These are phyloP conservation scores for Echria macrotheca DNA, from an alignment of 495 filamentous ascomycete species.

Conservation along the genomic window DNA sequence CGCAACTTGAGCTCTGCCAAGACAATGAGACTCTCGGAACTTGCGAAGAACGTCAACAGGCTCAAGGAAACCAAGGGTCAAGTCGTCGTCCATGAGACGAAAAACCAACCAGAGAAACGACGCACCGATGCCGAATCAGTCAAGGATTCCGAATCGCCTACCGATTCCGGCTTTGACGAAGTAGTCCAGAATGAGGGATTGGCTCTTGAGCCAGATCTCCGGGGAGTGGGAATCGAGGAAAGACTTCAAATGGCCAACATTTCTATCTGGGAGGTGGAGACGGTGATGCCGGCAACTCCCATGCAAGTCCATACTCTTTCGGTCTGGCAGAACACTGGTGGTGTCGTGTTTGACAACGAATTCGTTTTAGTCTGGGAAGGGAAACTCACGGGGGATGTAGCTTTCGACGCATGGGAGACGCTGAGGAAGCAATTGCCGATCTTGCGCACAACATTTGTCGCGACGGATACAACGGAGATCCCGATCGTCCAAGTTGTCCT, in stretches of 20 bases:
- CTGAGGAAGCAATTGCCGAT: conserved; percentile 51
- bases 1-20: conserved; percentile 62
- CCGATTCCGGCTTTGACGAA: not conserved
- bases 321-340: conserved; percentile 58
- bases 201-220: conserved; percentile 19
- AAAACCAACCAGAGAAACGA: too few species aligned
- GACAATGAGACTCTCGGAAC: conserved; percentile 55
- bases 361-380: conserved; percentile 50
- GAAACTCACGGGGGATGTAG: conserved; percentile 25
- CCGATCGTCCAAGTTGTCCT: conserved; percentile 50
- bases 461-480: conserved; percentile 34
- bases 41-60: conserved; percentile 25
- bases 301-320: conserved; percentile 70
- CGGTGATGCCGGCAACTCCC: conserved; percentile 55
- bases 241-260: conserved; percentile 29
- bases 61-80: not conserved
- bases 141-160: not conserved
- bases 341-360: conserved; percentile 55
- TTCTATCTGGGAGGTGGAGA: conserved; percentile 41
- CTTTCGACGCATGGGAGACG: conserved; percentile 50
- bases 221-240: conserved; percentile 25
- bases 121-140: not conserved
- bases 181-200: not conserved
- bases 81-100: too few species aligned
- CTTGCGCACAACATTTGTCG: conserved; percentile 57